A percentile compares a stretch with the other conserved stretches of the same genome.
These are phyloP conservation scores for Fusarium xyrophilum DNA, from an alignment of 2,329 filamentous ascomycete species.

Conservation along the genomic window DNA sequence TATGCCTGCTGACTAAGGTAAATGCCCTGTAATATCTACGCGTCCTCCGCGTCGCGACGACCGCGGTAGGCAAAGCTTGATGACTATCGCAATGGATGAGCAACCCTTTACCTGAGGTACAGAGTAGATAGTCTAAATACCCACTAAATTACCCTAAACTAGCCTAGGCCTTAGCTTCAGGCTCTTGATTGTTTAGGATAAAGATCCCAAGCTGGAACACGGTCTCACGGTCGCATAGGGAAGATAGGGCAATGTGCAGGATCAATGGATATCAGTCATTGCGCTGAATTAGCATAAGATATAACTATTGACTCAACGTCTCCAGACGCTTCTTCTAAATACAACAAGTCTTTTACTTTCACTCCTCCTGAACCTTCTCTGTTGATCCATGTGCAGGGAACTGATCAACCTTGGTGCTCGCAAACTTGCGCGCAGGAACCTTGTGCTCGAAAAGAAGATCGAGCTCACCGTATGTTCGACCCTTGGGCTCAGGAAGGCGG, in stretches of 20 bases:
- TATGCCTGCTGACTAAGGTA: background rate
- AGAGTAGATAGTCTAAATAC: background rate
- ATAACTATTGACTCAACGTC: background rate
- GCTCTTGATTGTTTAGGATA: background rate
- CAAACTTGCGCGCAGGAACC: slow-evolving; percentile 52
- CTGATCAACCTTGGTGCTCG: slow-evolving; percentile 41
- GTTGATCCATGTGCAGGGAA: slow-evolving; percentile 4
- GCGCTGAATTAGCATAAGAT: background rate
- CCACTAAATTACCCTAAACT: background rate
- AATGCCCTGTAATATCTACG: too few relatives aligned
- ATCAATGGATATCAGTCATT: background rate
- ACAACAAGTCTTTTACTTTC: background rate
- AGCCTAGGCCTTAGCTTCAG: background rate
- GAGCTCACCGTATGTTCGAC: slow-evolving; percentile 61
- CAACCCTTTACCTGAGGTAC: background rate
- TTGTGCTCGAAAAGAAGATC: slow-evolving; percentile 60
- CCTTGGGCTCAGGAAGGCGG: slow-evolving; percentile 62
- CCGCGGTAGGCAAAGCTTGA: background rate
- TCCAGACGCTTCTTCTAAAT: background rate
- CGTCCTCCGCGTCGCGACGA: background rate
- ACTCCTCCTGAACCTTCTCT: slow-evolving; percentile 12
- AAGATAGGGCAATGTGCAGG: background rate
- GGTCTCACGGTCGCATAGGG: too few relatives aligned
- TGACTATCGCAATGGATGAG: background rate
- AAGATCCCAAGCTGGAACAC: background rate